Conservation (phyloP, 2,329 filamentous ascomycete species). For the Epichloe sibirici region DNA sequence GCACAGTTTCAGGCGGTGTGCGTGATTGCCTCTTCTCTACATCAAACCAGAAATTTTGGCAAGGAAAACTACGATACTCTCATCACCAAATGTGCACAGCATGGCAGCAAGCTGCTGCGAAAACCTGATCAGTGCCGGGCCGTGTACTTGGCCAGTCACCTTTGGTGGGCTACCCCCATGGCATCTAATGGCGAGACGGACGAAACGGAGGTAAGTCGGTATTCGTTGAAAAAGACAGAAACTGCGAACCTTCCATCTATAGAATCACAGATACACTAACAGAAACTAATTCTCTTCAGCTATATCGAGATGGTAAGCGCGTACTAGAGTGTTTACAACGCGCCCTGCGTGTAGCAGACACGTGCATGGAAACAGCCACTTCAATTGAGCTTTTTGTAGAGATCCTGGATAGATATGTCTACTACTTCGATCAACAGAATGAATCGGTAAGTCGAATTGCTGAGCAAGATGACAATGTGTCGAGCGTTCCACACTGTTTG, state of each 20-base stretch:
- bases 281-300: conserved; percentile 34
- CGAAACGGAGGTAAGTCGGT: conserved; percentile 50
- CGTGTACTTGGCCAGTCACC: conserved; percentile 88
- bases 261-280: too few species aligned
- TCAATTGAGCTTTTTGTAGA: conserved; percentile 98
- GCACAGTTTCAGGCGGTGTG: conserved; percentile 98
- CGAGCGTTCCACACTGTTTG: not conserved
- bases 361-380: conserved; percentile 96
- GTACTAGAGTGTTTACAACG: conserved; percentile 94
- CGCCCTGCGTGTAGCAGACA: conserved; percentile 88
- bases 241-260: not conserved
- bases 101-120: conserved; percentile 91
- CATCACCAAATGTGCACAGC: conserved; percentile 93
- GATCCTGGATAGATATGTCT: conserved; percentile 95
- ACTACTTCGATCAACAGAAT: conserved; percentile 99
- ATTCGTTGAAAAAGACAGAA: not conserved
- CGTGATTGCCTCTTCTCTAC: conserved; percentile 78
- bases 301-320: conserved; percentile 94
- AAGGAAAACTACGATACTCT: conserved; percentile 98
- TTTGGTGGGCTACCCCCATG: conserved; percentile 95
- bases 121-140: conserved; percentile 97
- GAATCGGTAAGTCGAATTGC: conserved; percentile 56
- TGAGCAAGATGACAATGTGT: not conserved
- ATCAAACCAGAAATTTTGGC: conserved; percentile 79
- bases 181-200: conserved; percentile 67